phyloP scores from a whole-genome alignment of 2,329 filamentous ascomycete genomes.

The Gnomoniopsis sp. region DNA sequence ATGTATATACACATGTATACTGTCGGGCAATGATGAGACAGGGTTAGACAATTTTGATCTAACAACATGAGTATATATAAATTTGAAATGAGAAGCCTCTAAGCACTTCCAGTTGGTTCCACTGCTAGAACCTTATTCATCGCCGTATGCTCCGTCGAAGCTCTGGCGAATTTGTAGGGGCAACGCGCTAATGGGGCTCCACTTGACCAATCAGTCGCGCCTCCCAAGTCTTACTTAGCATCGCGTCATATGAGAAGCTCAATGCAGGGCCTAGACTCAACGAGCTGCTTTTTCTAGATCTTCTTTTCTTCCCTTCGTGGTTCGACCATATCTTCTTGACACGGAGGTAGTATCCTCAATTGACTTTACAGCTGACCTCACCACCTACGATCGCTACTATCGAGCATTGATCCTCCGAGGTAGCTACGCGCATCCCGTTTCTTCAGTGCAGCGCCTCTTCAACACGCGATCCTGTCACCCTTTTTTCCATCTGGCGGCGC shows the following conservation, averaged over 20 bases:
- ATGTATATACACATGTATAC: not conserved
- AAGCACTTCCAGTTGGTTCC: too few species aligned
- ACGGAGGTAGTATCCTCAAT: slow-evolving; percentile 1
- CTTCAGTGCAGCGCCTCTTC: not conserved
- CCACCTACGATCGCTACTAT: not conserved
- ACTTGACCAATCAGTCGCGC: slow-evolving; percentile 10
- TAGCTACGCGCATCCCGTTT: not conserved
- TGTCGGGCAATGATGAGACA: not conserved
- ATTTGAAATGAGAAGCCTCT: too few species aligned
- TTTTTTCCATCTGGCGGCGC: not conserved
- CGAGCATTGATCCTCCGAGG: not conserved
- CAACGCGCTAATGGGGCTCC: not conserved
- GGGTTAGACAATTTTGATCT: not conserved
- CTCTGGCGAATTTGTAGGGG: too few species aligned
- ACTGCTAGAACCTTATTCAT: too few species aligned
- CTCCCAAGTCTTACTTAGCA: slow-evolving; percentile 2
- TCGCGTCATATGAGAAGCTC: slow-evolving; percentile 12
- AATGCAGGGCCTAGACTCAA: not conserved
- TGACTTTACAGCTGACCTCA: not conserved
- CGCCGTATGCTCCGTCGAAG: too few species aligned
- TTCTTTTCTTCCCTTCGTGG: not conserved
- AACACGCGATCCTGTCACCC: slow-evolving; percentile 1
- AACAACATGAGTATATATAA: not conserved
- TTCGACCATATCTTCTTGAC: not conserved
- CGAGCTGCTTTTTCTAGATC: not conserved